These are phyloP conservation scores for Trichoderma simmonsii DNA, from an alignment of 2,329 filamentous ascomycete genomes.

Conservation along the genomic window DNA sequence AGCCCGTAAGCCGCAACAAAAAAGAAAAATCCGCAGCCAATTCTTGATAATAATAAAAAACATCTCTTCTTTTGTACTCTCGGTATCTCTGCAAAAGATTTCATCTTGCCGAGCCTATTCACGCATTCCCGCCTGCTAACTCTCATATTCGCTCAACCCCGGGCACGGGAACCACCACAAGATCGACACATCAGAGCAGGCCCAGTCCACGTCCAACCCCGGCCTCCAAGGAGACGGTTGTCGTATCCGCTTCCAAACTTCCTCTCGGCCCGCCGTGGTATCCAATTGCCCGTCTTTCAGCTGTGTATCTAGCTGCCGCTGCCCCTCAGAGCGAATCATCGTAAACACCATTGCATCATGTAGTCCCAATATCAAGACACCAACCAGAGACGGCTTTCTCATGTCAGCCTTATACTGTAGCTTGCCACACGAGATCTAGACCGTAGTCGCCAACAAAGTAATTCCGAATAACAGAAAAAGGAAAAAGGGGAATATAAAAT, in stretches of 20 bases:
- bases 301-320: not conserved
- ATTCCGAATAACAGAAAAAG: not conserved
- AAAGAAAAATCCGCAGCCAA: not conserved
- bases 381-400: not conserved
- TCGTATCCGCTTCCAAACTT: not conserved
- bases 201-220: not conserved
- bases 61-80: constrained; percentile 4
- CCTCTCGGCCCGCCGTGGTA: constrained; percentile 1
- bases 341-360: constrained; percentile 20
- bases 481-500: not conserved
- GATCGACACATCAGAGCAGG: not conserved
- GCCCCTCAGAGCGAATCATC: constrained; percentile 14
- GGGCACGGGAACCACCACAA: not conserved
- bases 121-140: not conserved
- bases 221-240: not conserved
- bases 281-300: constrained; percentile 9
- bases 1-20: not conserved
- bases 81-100: not conserved
- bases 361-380: constrained; percentile 17
- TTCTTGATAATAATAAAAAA: not conserved
- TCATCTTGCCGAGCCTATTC: not conserved
- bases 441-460: constrained; percentile 1
- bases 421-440: not conserved
- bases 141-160: constrained; percentile 1
- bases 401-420: constrained; percentile 1